A percentile compares a stretch with the other conserved stretches of the same genome.
These are phyloP conservation scores for Peribolospora kevripleyi DNA, from an alignment of 768 basidiomycete genomes.

Conservation along the genomic window DNA sequence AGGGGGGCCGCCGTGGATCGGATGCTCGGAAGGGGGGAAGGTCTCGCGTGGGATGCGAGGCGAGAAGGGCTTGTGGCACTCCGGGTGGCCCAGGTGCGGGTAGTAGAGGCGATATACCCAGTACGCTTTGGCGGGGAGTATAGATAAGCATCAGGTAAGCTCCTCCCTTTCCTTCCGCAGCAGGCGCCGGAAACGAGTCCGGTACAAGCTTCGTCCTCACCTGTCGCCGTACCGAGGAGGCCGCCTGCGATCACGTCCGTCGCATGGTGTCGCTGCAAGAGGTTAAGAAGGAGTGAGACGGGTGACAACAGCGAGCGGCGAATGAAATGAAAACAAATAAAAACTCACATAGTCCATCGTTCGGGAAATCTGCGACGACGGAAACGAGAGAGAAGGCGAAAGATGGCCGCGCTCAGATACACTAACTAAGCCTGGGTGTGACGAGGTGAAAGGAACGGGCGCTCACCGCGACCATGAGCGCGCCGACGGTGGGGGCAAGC, in stretches of 20 bases:
- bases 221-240: conserved; percentile 41
- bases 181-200: conserved; percentile 14
- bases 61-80: conserved; percentile 8
- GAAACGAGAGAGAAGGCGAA: conserved; percentile 26
- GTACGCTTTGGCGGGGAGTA: background rate
- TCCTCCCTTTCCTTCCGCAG: background rate
- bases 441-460: too few species aligned
- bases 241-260: conserved; percentile 57
- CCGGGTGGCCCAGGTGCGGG: conserved; percentile 2
- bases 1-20: background rate
- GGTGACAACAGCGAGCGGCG: background rate
- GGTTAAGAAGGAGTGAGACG: background rate
- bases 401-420: conserved; percentile 19
- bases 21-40: background rate
- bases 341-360: conserved; percentile 67
- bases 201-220: conserved; percentile 42
- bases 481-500: conserved; percentile 48
- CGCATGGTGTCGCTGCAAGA: conserved; percentile 6
- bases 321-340: background rate
- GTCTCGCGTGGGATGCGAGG: conserved; percentile 3
- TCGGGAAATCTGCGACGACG: conserved; percentile 31
- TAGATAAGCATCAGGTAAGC: background rate
- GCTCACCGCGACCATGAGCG: conserved; percentile 24
- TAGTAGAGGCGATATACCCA: background rate
- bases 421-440: too few species aligned